Evolutionary conservation across 257 asterid genomes (phyloP).

Genomic region (Solanum bulbocastanum): DNA sequence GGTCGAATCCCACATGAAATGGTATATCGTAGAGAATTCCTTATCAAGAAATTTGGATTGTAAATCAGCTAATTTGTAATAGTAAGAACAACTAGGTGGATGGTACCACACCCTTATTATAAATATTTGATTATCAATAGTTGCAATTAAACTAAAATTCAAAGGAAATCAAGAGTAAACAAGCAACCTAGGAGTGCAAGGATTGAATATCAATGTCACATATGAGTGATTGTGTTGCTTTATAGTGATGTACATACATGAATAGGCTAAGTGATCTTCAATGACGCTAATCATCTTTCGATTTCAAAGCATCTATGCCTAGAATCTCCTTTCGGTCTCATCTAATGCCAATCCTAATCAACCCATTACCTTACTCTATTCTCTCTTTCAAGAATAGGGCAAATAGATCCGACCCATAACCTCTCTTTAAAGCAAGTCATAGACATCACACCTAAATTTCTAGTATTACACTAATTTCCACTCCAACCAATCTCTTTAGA

Average conservation of each 20-base stretch:
- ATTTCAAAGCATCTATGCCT: neutral
- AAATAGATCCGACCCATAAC: neutral
- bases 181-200: neutral
- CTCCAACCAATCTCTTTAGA: neutral
- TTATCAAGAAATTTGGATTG: neutral
- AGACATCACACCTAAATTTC: neutral
- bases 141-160: no score
- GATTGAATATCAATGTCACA: neutral
- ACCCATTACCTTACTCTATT: neutral
- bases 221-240: neutral
- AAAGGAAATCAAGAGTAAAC: neutral
- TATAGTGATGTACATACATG: neutral
- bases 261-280: neutral
- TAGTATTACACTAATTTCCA: neutral
- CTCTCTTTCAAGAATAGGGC: neutral
- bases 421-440: neutral
- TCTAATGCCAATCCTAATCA: neutral
- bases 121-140: neutral
- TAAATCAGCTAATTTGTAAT: no score
- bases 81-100: neutral
- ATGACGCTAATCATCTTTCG: neutral
- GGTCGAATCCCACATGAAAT: neutral
- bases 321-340: neutral
- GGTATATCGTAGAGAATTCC: neutral
- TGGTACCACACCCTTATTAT: neutral